Conservation (phyloP, 106 monocot species). For the Narthecium ossifragum region DNA sequence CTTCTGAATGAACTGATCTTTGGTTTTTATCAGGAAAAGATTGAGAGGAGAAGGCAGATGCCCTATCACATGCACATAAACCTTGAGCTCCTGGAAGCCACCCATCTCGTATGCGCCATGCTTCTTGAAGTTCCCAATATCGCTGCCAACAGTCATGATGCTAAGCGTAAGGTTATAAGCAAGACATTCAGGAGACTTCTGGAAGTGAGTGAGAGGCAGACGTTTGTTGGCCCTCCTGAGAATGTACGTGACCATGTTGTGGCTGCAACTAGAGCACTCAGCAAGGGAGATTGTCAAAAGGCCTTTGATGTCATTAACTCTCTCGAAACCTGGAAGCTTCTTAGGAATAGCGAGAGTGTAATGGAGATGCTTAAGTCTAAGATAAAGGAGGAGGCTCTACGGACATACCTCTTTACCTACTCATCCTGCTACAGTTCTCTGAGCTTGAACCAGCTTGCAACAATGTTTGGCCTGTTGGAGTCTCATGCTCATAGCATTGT, state of each 20-base stretch:
- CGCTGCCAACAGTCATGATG: slow-evolving; percentile 60
- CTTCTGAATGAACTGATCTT: too few relatives aligned
- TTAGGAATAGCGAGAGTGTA: slow-evolving; percentile 48
- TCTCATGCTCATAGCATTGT: slow-evolving; percentile 56
- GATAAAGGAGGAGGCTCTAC: slow-evolving; percentile 79
- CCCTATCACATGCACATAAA: slow-evolving; percentile 99
- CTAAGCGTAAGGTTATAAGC: slow-evolving; percentile 65
- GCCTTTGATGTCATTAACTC: slow-evolving; percentile 47
- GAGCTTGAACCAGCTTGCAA: slow-evolving; percentile 59
- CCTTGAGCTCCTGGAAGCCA: slow-evolving; percentile 91
- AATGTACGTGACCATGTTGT: slow-evolving; percentile 90
- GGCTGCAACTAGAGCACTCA: slow-evolving; percentile 73
- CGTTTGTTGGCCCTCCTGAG: slow-evolving; percentile 88
- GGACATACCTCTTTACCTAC: slow-evolving; percentile 76
- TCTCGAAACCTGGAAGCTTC: slow-evolving; percentile 77
- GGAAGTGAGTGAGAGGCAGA: slow-evolving; percentile 68
- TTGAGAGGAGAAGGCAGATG: slow-evolving; percentile 82
- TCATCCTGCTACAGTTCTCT: slow-evolving; percentile 77
- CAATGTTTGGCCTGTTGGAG: slow-evolving; percentile 69
- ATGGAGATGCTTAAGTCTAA: slow-evolving; percentile 72
- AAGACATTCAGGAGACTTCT: slow-evolving; percentile 89
- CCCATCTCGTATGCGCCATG: slow-evolving; percentile 87
- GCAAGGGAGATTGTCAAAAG: slow-evolving; percentile 61
- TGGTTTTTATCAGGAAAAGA: slow-evolving; percentile 53
- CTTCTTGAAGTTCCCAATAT: slow-evolving; percentile 93